Percentiles rank a stretch among this genome's conserved stretches.
These are phyloP conservation scores for Arabis hirsuta DNA, from an alignment of 345 rosid species.

Conservation along the genomic window DNA sequence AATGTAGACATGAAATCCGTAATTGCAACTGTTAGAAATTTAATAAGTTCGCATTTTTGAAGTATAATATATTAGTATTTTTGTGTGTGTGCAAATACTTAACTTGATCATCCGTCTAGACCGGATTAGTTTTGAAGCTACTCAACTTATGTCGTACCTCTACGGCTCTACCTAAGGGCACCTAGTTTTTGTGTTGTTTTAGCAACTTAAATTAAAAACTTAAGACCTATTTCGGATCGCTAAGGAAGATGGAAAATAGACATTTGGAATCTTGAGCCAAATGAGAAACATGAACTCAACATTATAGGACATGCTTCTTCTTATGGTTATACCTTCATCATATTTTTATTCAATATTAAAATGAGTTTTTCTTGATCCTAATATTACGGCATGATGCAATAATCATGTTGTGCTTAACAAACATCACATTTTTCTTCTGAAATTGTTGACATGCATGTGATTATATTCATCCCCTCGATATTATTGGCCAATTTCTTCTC, in stretches of 20 bases:
- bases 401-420: constrained; percentile 34
- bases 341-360: not conserved
- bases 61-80: too few species aligned
- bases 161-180: too few species aligned
- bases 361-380: constrained; percentile 33
- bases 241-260: not conserved
- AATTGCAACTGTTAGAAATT: too few species aligned
- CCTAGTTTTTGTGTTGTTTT: not conserved
- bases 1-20: too few species aligned
- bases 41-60: too few species aligned
- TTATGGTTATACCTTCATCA: not conserved
- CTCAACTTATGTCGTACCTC: not conserved
- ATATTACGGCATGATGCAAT: constrained; percentile 35
- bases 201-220: not conserved
- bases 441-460: constrained; percentile 39
- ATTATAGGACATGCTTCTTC: constrained; percentile 9
- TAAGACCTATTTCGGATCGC: not conserved
- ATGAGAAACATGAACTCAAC: constrained; percentile 28
- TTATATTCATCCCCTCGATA: constrained; percentile 12
- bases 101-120: too few species aligned
- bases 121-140: not conserved
- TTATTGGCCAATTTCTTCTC: constrained; percentile 38
- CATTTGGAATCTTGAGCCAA: constrained; percentile 6
- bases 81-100: too few species aligned
- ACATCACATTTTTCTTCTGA: constrained; percentile 30